These are phyloP conservation scores for Amphichorda felina DNA, from an alignment of 2,329 filamentous ascomycete genomes.

Conservation along the genomic window DNA sequence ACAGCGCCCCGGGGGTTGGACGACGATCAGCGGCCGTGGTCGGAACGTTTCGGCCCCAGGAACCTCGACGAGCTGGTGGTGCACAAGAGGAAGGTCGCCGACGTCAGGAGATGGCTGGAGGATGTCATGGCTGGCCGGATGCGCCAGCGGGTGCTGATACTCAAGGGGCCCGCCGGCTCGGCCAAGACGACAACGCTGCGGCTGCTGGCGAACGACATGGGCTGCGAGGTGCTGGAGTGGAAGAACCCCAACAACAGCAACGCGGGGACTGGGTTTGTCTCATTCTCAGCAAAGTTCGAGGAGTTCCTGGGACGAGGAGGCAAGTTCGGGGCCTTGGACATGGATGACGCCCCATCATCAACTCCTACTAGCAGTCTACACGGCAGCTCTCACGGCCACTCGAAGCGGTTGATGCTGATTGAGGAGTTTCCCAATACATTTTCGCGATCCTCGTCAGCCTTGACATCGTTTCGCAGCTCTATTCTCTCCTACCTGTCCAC, in stretches of 20 bases:
- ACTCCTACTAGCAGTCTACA: conserved; percentile 8
- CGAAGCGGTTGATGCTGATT: conserved; percentile 53
- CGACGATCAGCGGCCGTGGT: conserved; percentile 67
- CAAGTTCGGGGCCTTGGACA: conserved; percentile 63
- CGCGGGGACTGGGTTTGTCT: conserved; percentile 48
- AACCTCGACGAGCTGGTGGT: conserved; percentile 79
- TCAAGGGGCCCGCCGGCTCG: conserved; percentile 84
- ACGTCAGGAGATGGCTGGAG: conserved; percentile 75
- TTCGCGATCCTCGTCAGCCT: conserved; percentile 47
- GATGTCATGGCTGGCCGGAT: conserved; percentile 55
- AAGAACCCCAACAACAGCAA: conserved; percentile 66
- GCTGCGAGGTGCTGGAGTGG: conserved; percentile 77
- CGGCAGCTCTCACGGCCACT: conserved; percentile 1
- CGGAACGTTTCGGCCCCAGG: conserved; percentile 66
- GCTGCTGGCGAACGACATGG: conserved; percentile 66
- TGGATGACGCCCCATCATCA: conserved; percentile 17
- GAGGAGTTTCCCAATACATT: conserved; percentile 78
- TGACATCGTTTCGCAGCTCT: conserved; percentile 62
- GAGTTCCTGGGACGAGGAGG: conserved; percentile 80
- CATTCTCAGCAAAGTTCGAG: conserved; percentile 72
- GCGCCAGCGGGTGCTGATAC: conserved; percentile 63
- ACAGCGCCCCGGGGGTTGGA: conserved; percentile 15
- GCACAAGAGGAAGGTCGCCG: conserved; percentile 84
- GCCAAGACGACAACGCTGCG: conserved; percentile 85
- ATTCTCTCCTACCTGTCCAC: conserved; percentile 65